Evolutionary conservation across 2,329 filamentous ascomycete species (phyloP), one percentile per base, ranked within the genome.

Genomic region (Fusarium cicatricum): DNA sequence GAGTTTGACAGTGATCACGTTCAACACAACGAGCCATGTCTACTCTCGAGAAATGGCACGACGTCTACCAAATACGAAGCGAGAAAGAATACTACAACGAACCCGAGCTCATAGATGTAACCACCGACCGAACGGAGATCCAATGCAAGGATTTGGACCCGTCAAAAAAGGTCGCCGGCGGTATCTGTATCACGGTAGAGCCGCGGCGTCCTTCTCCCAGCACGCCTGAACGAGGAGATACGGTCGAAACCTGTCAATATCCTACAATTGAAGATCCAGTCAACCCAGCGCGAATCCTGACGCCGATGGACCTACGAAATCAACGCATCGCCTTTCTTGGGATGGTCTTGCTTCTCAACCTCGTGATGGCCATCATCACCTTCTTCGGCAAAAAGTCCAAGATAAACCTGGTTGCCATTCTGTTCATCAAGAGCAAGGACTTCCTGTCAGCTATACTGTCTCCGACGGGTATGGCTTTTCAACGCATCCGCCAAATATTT

Each of bases 391-490:
- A 42, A 37, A 66, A 51, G 32, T 54, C 51, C 26, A 66, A 66
- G 29, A 23, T 66, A 4, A 56, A 55, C 31, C 60, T 66, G 0
- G 6, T 62, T 4, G 12, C 43, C 3, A 48, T 66, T 4, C 14
- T 66, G 0, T 66, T 66, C 14, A 52, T 66, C 46, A 66, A 66
- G 37, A 66, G 63, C 44, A 66, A 66, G 15, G 63, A 66, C 8
- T 66, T 66, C 5, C 15, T 66, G 0, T 66, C 63, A 0, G 44
- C 63, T 8, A 52, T 66, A 0, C 5, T 66, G 1, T 64, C 63
- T 1, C 63, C 63, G 0, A 29, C 52, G 0, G 63, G 63, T 2
- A 51, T 66, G 47, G 38, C 55, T 5, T 33, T 15, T 9, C 45
- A 39, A 0, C 15, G 34, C 10, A 32, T 62, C 2, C 50, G 54